Percentiles rank a stretch among this genome's conserved stretches.
These are phyloP conservation scores for Pestalotiopsis sp. DNA, from an alignment of 2,329 filamentous ascomycete genomes.

Conservation along the genomic window DNA sequence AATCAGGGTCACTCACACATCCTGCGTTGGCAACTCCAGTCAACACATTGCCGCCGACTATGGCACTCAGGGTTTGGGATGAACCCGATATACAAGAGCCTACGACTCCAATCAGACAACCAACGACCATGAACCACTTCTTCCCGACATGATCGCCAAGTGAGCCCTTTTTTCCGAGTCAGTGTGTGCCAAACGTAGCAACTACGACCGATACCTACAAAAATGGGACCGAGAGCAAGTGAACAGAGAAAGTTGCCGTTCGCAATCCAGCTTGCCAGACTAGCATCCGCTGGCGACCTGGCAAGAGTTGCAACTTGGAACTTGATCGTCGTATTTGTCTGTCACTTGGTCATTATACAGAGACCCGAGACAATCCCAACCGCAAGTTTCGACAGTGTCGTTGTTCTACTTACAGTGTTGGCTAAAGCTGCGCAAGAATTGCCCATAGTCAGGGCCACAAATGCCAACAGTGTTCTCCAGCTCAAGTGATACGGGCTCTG, in stretches of 20 bases:
- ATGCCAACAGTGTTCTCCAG: constrained; percentile 6
- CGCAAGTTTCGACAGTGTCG: background rate
- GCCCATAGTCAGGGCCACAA: constrained; percentile 8
- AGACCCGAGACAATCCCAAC: background rate
- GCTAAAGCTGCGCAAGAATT: constrained; percentile 9
- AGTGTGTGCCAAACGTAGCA: background rate
- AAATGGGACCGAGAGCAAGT: constrained; percentile 7
- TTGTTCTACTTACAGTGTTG: background rate
- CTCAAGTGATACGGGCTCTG: background rate
- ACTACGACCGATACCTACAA: background rate
- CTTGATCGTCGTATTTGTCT: constrained; percentile 11
- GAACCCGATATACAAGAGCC: constrained; percentile 8
- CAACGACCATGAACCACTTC: constrained; percentile 6
- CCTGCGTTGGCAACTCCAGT: constrained; percentile 10
- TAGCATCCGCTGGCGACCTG: constrained; percentile 2
- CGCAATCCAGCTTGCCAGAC: constrained; percentile 6
- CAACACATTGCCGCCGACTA: constrained; percentile 6
- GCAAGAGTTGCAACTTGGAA: constrained; percentile 3
- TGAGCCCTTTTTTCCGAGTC: background rate
- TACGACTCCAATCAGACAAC: constrained; percentile 8
- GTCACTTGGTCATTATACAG: too few relatives aligned
- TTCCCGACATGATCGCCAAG: constrained; percentile 7
- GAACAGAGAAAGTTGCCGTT: constrained; percentile 10
- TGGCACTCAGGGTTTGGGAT: background rate
- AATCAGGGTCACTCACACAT: background rate